phyloP scores from a whole-genome alignment of 768 basidiomycete species.

The Boletus edulis region DNA sequence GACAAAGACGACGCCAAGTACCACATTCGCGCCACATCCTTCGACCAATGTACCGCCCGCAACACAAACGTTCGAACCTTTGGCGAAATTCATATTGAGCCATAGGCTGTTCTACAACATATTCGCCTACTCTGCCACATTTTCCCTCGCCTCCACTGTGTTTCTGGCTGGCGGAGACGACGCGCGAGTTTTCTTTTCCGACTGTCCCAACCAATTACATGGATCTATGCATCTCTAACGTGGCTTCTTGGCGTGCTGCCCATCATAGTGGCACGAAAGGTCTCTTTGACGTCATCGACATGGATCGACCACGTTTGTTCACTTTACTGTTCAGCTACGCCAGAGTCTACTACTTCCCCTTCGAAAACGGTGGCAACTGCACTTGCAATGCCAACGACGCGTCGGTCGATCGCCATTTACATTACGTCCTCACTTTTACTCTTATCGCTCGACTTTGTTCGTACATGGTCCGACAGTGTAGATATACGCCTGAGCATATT shows the following conservation, averaged over 20 bases:
- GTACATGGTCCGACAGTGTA: constrained; percentile 24
- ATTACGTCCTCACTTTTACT: constrained; percentile 44
- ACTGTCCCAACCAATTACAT: constrained; percentile 43
- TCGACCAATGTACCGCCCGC: constrained; percentile 57
- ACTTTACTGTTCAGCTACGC: constrained; percentile 35
- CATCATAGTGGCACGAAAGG: constrained; percentile 54
- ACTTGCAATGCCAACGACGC: constrained; percentile 45
- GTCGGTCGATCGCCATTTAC: constrained; percentile 45
- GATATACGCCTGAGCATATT: constrained; percentile 53
- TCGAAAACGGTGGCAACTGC: constrained; percentile 45
- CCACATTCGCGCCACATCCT: constrained; percentile 38
- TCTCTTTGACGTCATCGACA: constrained; percentile 42
- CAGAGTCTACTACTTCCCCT: constrained; percentile 51
- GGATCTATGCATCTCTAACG: constrained; percentile 38
- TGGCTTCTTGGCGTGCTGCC: constrained; percentile 61
- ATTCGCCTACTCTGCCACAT: constrained; percentile 48
- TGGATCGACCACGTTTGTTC: not conserved
- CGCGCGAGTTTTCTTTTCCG: constrained; percentile 25
- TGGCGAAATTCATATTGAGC: constrained; percentile 58
- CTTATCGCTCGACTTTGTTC: constrained; percentile 42
- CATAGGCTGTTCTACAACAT: constrained; percentile 57
- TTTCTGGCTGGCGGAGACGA: constrained; percentile 29
- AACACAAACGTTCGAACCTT: constrained; percentile 60
- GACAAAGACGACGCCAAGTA: constrained; percentile 10
- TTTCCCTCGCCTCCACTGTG: constrained; percentile 43